phyloP scores from a whole-genome alignment of 2,329 filamentous ascomycete genomes.

The Aspergillaceae sp. region DNA sequence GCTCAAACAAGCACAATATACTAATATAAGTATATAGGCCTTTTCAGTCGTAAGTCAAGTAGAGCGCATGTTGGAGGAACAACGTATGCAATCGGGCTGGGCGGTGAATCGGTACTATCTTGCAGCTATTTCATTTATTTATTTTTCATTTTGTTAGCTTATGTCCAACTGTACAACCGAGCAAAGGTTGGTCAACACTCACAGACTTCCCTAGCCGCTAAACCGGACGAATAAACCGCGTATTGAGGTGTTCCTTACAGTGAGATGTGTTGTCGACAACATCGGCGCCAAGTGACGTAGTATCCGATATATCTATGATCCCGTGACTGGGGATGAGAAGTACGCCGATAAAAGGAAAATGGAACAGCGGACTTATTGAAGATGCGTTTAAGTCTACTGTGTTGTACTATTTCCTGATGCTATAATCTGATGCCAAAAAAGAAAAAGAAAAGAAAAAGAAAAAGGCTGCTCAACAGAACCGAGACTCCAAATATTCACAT shows the following conservation, averaged over 20 bases:
- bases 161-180: not conserved
- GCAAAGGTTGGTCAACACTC: not conserved
- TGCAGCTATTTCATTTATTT: not conserved
- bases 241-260: constrained; percentile 3
- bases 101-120: constrained; percentile 8
- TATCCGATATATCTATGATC: constrained; percentile 1
- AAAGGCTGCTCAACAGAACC: not conserved
- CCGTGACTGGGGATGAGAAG: not conserved
- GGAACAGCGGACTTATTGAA: not conserved
- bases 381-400: no score
- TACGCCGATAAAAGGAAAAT: not conserved
- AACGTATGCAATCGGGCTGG: constrained; percentile 5
- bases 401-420: no score
- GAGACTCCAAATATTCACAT: not conserved
- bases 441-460: not conserved
- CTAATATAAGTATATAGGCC: constrained; percentile 1
- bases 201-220: not conserved
- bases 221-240: not conserved
- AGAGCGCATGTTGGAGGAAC: constrained; percentile 18
- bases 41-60: constrained; percentile 13
- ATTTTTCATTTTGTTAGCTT: not conserved
- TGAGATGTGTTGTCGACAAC: constrained; percentile 14
- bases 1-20: constrained; percentile 15
- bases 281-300: constrained; percentile 16
- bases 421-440: not conserved